Conservation (phyloP, 441 rosid species). For the Euphorbia schlechtendalii region DNA sequence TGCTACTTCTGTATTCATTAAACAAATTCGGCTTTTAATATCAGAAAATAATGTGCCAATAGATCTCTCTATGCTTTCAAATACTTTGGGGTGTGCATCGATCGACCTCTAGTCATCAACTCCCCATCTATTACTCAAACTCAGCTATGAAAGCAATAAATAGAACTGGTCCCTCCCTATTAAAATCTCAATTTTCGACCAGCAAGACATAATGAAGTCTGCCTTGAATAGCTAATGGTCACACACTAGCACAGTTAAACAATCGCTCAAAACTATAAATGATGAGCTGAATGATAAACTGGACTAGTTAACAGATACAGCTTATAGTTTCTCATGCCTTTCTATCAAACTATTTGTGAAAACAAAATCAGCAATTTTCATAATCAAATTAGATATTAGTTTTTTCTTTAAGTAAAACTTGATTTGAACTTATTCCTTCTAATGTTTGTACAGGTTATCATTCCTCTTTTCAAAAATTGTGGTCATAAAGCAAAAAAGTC, state of each 20-base stretch:
- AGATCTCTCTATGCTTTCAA: background rate
- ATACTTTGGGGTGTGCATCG: background rate
- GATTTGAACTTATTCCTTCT: conserved; percentile 9
- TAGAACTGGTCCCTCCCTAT: background rate
- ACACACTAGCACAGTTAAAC: background rate
- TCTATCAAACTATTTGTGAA: background rate
- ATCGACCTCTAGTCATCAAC: background rate
- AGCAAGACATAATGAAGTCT: background rate
- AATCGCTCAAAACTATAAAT: background rate
- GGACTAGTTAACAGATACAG: background rate
- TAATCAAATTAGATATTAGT: background rate
- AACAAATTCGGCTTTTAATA: background rate
- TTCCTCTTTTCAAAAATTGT: conserved; percentile 6
- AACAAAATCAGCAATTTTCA: background rate
- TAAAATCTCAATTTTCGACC: background rate
- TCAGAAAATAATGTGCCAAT: background rate
- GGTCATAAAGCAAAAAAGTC: conserved; percentile 18
- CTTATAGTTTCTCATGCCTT: background rate
- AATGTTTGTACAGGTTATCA: conserved; percentile 12
- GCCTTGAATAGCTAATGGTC: background rate
- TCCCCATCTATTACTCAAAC: background rate
- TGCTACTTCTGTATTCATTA: background rate
- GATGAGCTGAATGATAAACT: background rate
- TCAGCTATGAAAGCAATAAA: background rate
- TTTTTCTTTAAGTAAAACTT: background rate